Evolutionary conservation across 768 basidiomycete genomes (phyloP).

Genomic region (Suillus alpinus): DNA sequence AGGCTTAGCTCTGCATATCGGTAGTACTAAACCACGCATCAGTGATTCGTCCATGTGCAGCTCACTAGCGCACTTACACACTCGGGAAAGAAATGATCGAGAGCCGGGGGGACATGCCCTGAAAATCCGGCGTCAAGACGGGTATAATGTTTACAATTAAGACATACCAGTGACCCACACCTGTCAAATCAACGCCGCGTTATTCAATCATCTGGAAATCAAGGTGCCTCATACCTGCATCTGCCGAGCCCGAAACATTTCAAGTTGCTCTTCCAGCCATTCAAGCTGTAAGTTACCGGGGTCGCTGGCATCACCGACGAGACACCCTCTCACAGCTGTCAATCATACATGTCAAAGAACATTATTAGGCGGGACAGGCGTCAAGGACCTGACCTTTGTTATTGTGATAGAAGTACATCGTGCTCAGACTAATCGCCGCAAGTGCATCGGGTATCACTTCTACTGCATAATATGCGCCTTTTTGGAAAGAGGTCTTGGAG

Average conservation of each 20-base stretch:
- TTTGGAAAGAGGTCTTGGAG: slow-evolving; percentile 71
- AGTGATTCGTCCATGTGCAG: background rate
- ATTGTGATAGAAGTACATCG: slow-evolving; percentile 87
- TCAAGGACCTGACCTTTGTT: slow-evolving; percentile 62
- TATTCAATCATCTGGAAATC: background rate
- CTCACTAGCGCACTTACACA: slow-evolving; percentile 53
- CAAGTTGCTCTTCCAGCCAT: slow-evolving; percentile 87
- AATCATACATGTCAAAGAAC: slow-evolving; percentile 8
- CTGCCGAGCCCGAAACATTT: slow-evolving; percentile 58
- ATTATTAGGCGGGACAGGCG: slow-evolving; percentile 2
- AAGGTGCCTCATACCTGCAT: slow-evolving; percentile 59
- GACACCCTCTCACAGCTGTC: slow-evolving; percentile 75
- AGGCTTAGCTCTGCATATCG: slow-evolving; percentile 75
- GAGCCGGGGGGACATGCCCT: slow-evolving; percentile 87
- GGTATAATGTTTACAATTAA: slow-evolving; percentile 24
- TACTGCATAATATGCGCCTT: slow-evolving; percentile 80
- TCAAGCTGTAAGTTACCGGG: slow-evolving; percentile 88
- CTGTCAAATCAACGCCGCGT: slow-evolving; percentile 23
- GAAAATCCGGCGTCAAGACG: slow-evolving; percentile 8
- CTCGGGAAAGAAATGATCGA: slow-evolving; percentile 79
- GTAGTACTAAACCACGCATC: slow-evolving; percentile 41
- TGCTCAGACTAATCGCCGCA: slow-evolving; percentile 84
- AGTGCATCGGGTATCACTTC: slow-evolving; percentile 76
- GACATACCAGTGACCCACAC: slow-evolving; percentile 46
- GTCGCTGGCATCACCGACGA: slow-evolving; percentile 58